Conservation (phyloP, 805 yeast genomes). For the Wickerhamiella cacticola region DNA sequence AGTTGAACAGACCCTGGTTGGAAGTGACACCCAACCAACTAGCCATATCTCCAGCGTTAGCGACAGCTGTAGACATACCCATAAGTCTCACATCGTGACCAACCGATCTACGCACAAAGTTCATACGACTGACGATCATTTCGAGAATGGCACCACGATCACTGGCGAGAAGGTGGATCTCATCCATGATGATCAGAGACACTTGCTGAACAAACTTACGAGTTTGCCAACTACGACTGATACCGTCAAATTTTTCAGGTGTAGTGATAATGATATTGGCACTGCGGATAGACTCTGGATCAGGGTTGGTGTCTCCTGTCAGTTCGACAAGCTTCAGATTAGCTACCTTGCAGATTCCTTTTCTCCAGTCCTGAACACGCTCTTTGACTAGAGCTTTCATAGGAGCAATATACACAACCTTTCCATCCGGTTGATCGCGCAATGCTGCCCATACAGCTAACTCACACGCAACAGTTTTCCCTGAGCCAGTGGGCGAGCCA, state of each 20-base stretch:
- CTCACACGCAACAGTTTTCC: conserved; percentile 95
- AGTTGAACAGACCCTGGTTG: conserved; percentile 52
- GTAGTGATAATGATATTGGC: conserved; percentile 74
- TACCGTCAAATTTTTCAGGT: conserved; percentile 81
- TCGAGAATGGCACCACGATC: conserved; percentile 81
- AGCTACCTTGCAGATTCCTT: conserved; percentile 22
- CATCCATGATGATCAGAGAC: conserved; percentile 73
- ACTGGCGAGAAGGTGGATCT: conserved; percentile 69
- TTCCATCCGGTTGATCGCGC: conserved; percentile 63
- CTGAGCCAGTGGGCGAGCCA: conserved; percentile 98
- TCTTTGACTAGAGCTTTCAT: conserved; percentile 81
- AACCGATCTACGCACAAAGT: conserved; percentile 51
- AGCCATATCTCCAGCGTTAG: conserved; percentile 77
- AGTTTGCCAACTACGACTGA: conserved; percentile 75
- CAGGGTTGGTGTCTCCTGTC: conserved; percentile 76
- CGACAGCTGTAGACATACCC: conserved; percentile 78
- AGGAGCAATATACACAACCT: conserved; percentile 76
- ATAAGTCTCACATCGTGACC: conserved; percentile 49
- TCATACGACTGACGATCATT: conserved; percentile 83
- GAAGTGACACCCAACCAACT: conserved; percentile 65
- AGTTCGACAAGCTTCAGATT: conserved; percentile 49
- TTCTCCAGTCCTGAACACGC: conserved; percentile 70
- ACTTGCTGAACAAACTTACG: conserved; percentile 63
- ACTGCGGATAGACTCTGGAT: conserved; percentile 47
- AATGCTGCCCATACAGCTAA: conserved; percentile 96